Evolutionary conservation across 208 protist genomes (phyloP), one percentile per base, ranked within the genome.

Genomic region (Herpetomonas samuelpessoai): DNA sequence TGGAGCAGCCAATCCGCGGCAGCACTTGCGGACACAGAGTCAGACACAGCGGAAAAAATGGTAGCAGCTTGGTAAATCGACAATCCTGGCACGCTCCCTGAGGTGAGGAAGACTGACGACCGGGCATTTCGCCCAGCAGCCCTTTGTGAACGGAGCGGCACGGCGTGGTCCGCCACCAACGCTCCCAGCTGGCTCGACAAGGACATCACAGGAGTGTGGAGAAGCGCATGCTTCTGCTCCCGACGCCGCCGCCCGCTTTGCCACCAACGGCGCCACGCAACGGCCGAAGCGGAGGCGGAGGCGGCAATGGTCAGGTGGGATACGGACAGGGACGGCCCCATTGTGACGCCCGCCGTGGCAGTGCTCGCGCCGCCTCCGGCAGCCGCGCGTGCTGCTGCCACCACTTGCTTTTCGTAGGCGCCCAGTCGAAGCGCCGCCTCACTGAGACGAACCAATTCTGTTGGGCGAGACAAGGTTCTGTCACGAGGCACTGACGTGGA

Each of bases 1-100:
- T 65, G 35, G 19, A 12, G 3, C 3, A 30, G 0, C 18, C 35
- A 58, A n/a, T 62, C 61, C 27, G 59, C 47, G 12, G 48, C 57
- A 2, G 55, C 44, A 19, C 16, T 19, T 22, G 22, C 27, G 22
- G 27, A 24, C 9, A 61, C 54, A 0, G 69, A 60, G 25, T 64
- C 26, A 58, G 68, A 68, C 18, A 71, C 65, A 2, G 61, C 64
- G 7, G 25, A 19, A 21, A 77, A 77, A 28, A 77, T 61, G 14
- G 57, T 62, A 18, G 57, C 48, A 0, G 70, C 22, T 9, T 77
- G 58, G 21, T 19, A 3, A 4, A 77, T 22, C 1, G 71, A 52
- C 19, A 66, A n/a, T n/a, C n/a, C n/a, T n/a, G n/a, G n/a, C n/a
- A n/a, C n/a, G n/a, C n/a, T n/a, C n/a, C n/a, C n/a, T n/a, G n/a